Evolutionary conservation across 2,329 filamentous ascomycete genomes (phyloP), one percentile per base, ranked within the genome.

Genomic region (Arthrobotrys entomopaga): DNA sequence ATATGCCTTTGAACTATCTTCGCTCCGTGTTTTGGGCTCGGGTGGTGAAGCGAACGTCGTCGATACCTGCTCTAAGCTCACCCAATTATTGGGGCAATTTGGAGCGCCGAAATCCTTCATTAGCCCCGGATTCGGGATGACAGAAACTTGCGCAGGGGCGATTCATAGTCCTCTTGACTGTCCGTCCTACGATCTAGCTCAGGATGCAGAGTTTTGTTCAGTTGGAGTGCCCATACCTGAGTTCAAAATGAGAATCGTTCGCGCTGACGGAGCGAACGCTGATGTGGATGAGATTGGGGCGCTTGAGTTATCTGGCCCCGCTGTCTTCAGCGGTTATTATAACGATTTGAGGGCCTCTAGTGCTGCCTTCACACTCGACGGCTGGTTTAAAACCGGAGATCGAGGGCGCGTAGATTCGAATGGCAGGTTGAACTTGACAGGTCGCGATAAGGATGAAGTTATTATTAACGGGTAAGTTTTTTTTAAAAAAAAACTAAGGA

Each of bases 111-210:
- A n/a, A 0, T 77, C 81, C 5, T 79, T 83, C 5, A 80, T 85
- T 15, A 76, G 72, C 1, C 80, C 84, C 0, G 84, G 82, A 0
- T 86, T 83, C 46, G 83, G 84, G 7, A 84, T 86, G 84, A 86
- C 84, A 0, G 85, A 87, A 79, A 86, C 84, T 0, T 86, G 84
- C 75, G 85, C 84, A 0, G 85, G 85, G 0, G 76, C 80, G 2
- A 85, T 86, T 19, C 86, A 81, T 79, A 83, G 82, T 29, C 38
- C 46, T 22, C 15, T 76, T 0, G 59, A 80, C 0, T 85, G 82
- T 58, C 85, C 85, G 0, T 42, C 57, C 0, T 82, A 82, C 61
- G 84, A 86, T 61, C 19, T 81, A 0, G 54, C 72, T 0, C 64
- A 77, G 0, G 69, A 72, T 0, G 57, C 58, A 1, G 77, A 79